Percentiles rank a stretch among this genome's conserved stretches.
phyloP scores from a whole-genome alignment of 2,329 filamentous ascomycete species.

The Aspergillus carbonarius region DNA sequence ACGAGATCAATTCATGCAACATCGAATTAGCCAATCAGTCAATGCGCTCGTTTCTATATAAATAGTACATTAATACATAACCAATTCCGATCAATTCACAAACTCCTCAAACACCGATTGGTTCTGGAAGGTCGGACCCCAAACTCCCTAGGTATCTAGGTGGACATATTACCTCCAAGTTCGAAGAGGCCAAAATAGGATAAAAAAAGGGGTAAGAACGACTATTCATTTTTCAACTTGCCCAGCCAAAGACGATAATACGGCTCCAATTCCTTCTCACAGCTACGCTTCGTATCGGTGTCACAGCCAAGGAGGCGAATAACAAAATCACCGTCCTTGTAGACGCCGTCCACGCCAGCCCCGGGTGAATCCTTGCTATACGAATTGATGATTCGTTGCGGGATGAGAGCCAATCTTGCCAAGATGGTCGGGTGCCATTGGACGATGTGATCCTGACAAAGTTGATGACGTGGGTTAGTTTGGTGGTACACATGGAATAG shows the following conservation, averaged over 20 bases:
- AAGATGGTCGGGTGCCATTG: constrained; percentile 98
- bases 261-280: constrained; percentile 68
- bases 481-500: neutral
- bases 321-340: constrained; percentile 80
- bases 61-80: neutral
- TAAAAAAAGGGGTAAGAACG: neutral
- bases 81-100: neutral
- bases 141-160: neutral
- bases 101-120: constrained; percentile 1
- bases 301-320: constrained; percentile 76
- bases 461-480: constrained; percentile 27
- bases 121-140: constrained; percentile 6
- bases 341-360: constrained; percentile 57
- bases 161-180: constrained; percentile 4
- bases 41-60: neutral
- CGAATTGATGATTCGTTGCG: constrained; percentile 78
- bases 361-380: constrained; percentile 58
- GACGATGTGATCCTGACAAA: constrained; percentile 71
- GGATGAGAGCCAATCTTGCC: constrained; percentile 84
- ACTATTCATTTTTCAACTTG: constrained; percentile 25
- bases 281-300: constrained; percentile 56
- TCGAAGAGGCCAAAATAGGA: constrained; percentile 1
- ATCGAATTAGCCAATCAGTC: neutral
- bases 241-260: constrained; percentile 48
- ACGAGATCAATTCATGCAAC: neutral